phyloP scores from a whole-genome alignment of 805 yeast species.

The Saccharomycopsis fermentans region DNA sequence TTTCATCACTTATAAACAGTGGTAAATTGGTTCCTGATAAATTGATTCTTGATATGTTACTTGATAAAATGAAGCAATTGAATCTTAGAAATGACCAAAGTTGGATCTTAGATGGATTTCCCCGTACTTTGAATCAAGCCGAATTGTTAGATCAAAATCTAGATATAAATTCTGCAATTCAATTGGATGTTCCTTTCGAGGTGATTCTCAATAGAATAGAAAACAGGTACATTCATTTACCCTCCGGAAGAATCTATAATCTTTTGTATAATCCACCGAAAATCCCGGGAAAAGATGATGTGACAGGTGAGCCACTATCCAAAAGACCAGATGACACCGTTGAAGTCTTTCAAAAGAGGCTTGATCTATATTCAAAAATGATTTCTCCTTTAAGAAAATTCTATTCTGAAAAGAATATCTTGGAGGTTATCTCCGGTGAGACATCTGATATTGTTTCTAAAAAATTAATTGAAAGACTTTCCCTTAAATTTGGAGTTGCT shows the following conservation, averaged over 20 bases:
- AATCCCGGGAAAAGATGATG: slow-evolving; percentile 68
- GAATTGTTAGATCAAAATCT: slow-evolving; percentile 30
- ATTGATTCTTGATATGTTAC: slow-evolving; percentile 51
- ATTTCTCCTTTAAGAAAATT: slow-evolving; percentile 57
- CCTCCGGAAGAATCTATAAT: slow-evolving; percentile 83
- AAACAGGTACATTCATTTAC: slow-evolving; percentile 73
- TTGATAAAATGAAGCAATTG: slow-evolving; percentile 33
- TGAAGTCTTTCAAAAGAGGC: slow-evolving; percentile 56
- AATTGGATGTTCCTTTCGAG: slow-evolving; percentile 76
- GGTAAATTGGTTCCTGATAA: slow-evolving; percentile 73
- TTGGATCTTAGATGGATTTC: slow-evolving; percentile 90
- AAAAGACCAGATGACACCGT: slow-evolving; percentile 80
- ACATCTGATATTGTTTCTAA: slow-evolving; percentile 83
- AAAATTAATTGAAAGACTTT: slow-evolving; percentile 31
- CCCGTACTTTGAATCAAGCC: slow-evolving; percentile 74
- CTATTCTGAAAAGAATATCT: slow-evolving; percentile 40
- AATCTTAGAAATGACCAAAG: slow-evolving; percentile 35
- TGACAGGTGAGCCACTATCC: slow-evolving; percentile 77
- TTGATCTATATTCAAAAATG: slow-evolving; percentile 49
- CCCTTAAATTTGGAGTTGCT: background rate
- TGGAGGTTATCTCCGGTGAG: slow-evolving; percentile 55
- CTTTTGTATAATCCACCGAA: slow-evolving; percentile 85
- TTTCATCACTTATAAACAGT: slow-evolving; percentile 41
- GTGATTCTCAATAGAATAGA: slow-evolving; percentile 74
- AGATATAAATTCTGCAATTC: slow-evolving; percentile 64